Conservation (phyloP, 768 basidiomycete genomes). For the Chalciporus pseudorubinellus region DNA sequence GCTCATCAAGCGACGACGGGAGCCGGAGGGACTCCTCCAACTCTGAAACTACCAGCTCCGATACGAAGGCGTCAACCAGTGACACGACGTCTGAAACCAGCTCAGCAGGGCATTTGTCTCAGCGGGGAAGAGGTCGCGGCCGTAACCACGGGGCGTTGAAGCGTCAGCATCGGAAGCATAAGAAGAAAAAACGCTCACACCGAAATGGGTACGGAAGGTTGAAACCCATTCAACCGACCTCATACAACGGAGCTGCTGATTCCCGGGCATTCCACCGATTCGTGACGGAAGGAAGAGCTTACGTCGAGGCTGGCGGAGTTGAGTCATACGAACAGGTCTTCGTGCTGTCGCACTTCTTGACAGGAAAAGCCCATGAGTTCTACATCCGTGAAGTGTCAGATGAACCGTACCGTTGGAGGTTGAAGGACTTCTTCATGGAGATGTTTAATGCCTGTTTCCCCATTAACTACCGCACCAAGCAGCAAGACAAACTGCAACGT, state of each 20-base stretch:
- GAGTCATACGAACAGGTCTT: slow-evolving; percentile 13
- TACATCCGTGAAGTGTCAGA: slow-evolving; percentile 23
- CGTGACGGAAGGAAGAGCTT: slow-evolving; percentile 12
- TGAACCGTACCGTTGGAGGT: slow-evolving; percentile 16
- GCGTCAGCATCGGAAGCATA: no score
- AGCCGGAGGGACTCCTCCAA: no score
- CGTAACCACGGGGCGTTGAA: no score
- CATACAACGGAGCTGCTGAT: slow-evolving; percentile 14
- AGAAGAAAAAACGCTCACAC: neutral
- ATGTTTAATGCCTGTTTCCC: slow-evolving; percentile 12
- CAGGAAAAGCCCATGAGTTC: slow-evolving; percentile 30
- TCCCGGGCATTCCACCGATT: slow-evolving; percentile 9
- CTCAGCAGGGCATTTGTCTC: no score
- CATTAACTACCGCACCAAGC: slow-evolving; percentile 7
- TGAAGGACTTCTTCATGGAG: slow-evolving; percentile 27
- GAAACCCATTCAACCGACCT: slow-evolving; percentile 13
- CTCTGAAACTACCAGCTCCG: no score
- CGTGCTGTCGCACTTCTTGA: slow-evolving; percentile 26
- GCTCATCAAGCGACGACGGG: no score
- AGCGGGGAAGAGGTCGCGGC: no score
- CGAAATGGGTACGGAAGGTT: slow-evolving; percentile 7
- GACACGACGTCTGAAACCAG: no score
- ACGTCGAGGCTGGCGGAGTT: slow-evolving; percentile 20
- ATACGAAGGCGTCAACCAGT: no score
- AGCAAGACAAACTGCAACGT: slow-evolving; percentile 20